A percentile compares a stretch with the other conserved stretches of the same genome.
These are phyloP conservation scores for Beta macrorhiza DNA, from an alignment of 179 eudicot genomes.

Conservation along the genomic window DNA sequence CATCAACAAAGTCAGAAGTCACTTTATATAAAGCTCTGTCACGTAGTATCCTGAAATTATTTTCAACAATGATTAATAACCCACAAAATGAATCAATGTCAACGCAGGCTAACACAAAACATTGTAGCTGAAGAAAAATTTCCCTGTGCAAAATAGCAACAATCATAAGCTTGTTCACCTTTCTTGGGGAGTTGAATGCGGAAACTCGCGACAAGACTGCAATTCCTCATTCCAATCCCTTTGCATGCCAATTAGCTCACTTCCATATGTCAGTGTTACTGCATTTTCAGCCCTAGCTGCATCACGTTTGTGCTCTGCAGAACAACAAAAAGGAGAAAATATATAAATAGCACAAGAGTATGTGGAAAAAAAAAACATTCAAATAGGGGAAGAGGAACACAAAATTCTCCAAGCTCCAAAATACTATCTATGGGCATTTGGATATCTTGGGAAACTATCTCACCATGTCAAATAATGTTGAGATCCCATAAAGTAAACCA, in stretches of 20 bases:
- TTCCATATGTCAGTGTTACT: conserved; percentile 85
- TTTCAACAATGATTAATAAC: not conserved
- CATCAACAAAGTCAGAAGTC: conserved; percentile 97
- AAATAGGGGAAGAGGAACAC: not conserved
- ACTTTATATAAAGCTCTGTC: conserved; percentile 96
- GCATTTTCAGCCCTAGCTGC: conserved; percentile 95
- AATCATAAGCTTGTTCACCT: conserved; percentile 41
- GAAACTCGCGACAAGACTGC: conserved; percentile 97
- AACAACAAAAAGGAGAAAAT: conserved; percentile 16
- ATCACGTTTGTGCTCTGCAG: conserved; percentile 85
- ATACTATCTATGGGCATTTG: not conserved
- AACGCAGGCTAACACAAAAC: not conserved
- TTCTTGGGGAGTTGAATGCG: conserved; percentile 78
- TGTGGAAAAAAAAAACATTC: not conserved
- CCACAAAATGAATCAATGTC: not conserved
- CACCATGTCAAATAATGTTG: no score
- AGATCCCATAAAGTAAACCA: not conserved
- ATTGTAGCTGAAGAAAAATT: conserved; percentile 1
- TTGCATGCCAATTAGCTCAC: conserved; percentile 97
- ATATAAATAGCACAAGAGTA: conserved; percentile 11
- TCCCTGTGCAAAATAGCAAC: not conserved
- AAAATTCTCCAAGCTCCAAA: not conserved
- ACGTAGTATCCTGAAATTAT: conserved; percentile 68
- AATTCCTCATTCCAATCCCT: conserved; percentile 98
- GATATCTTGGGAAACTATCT: not conserved